phyloP scores from a whole-genome alignment of 108 stramenopile genomes.

The Cyclostephanos tholiformis region DNA sequence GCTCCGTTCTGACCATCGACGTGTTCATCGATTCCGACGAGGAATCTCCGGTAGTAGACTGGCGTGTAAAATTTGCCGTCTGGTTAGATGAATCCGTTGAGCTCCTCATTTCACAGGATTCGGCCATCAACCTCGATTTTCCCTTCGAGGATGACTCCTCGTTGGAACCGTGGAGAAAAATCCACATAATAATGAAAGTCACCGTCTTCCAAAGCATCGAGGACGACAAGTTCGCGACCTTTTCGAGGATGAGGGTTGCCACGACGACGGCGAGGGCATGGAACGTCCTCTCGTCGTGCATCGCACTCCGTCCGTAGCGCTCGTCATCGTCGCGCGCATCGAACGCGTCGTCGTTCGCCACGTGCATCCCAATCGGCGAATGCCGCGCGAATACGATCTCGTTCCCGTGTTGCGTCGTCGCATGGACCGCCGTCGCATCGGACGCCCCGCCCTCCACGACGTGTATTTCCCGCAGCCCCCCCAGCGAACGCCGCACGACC shows the following conservation, averaged over 20 bases:
- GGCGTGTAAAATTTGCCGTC: not conserved
- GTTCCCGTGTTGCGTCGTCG: not conserved
- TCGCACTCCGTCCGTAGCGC: not conserved
- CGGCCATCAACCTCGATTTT: not conserved
- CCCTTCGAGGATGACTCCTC: not conserved
- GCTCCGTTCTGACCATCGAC: constrained; percentile 27
- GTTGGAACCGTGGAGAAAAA: constrained; percentile 13
- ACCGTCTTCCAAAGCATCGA: constrained; percentile 33
- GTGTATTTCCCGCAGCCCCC: not conserved
- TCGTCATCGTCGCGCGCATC: not conserved
- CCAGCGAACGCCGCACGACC: not conserved
- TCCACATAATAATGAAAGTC: constrained; percentile 26
- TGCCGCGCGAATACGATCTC: not conserved
- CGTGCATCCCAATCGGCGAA: not conserved
- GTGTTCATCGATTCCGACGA: not conserved
- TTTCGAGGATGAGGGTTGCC: constrained; percentile 26
- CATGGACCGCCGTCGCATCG: too few relatives aligned
- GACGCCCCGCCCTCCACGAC: not conserved
- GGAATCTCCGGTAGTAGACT: not conserved
- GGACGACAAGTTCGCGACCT: constrained; percentile 14
- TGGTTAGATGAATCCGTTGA: not conserved
- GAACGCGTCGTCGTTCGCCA: not conserved
- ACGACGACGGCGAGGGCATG: constrained; percentile 35
- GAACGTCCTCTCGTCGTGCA: constrained; percentile 18
- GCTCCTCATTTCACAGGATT: not conserved